A percentile compares a stretch with the other conserved stretches of the same genome.
Conservation (phyloP, 768 basidiomycete genomes). For the Boletus coccyginus region DNA sequence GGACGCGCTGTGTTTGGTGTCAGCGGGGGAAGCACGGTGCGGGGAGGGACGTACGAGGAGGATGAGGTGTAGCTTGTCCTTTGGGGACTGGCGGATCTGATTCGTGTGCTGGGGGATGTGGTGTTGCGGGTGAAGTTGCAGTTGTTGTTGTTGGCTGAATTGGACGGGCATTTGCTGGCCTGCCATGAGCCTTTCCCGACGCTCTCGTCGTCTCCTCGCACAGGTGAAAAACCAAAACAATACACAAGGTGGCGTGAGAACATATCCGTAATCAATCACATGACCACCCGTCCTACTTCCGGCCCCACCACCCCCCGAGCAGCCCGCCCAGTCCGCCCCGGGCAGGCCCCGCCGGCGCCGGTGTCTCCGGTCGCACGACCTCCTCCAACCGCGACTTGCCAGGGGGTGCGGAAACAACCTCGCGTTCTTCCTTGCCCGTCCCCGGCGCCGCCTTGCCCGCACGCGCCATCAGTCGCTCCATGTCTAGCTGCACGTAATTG, state of each 20-base stretch:
- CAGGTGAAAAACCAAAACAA: constrained; percentile 18
- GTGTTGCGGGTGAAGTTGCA: constrained; percentile 8
- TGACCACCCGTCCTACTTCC: constrained; percentile 16
- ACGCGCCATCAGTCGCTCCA: constrained; percentile 68
- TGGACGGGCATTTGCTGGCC: constrained; percentile 27
- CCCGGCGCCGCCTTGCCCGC: constrained; percentile 55
- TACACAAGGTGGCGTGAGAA: constrained; percentile 23
- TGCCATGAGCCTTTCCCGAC: constrained; percentile 17
- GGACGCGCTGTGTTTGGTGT: constrained; percentile 38
- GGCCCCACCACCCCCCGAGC: constrained; percentile 84
- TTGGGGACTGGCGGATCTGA: constrained; percentile 13
- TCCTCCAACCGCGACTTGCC: constrained; percentile 59
- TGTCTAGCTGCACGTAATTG: constrained; percentile 86
- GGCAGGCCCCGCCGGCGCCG: constrained; percentile 43
- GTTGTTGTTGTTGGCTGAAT: constrained; percentile 20
- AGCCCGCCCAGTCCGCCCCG: constrained; percentile 61
- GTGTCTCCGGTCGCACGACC: constrained; percentile 42
- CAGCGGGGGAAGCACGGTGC: background rate
- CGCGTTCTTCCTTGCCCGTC: constrained; percentile 13
- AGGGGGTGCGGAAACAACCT: constrained; percentile 18
- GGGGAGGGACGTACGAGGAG: constrained; percentile 7
- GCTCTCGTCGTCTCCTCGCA: constrained; percentile 10
- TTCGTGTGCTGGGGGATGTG: background rate
- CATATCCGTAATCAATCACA: constrained; percentile 10
- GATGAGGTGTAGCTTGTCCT: constrained; percentile 28